These are phyloP conservation scores for Monosporascus sp. DNA, from an alignment of 2,329 filamentous ascomycete species.

Conservation along the genomic window DNA sequence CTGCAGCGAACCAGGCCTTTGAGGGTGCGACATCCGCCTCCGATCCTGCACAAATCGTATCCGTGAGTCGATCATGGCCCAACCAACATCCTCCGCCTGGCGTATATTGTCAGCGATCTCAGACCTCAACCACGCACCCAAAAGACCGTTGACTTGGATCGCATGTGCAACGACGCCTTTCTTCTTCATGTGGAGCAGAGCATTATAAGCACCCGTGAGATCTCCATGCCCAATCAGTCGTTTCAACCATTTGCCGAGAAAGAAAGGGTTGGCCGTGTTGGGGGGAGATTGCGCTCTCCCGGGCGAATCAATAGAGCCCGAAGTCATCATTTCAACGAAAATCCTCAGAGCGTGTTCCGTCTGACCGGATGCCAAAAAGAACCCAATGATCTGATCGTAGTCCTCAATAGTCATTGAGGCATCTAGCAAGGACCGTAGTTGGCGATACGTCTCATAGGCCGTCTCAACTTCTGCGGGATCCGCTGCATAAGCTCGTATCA, in stretches of 20 bases:
- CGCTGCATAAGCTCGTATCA: slow-evolving; percentile 64
- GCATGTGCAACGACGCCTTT: slow-evolving; percentile 63
- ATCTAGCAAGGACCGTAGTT: slow-evolving; percentile 56
- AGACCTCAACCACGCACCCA: slow-evolving; percentile 71
- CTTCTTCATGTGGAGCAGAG: slow-evolving; percentile 70
- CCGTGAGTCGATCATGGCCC: slow-evolving; percentile 70
- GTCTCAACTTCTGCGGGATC: slow-evolving; percentile 42
- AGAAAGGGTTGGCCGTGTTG: slow-evolving; percentile 64
- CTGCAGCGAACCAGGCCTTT: slow-evolving; percentile 23
- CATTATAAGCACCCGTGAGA: slow-evolving; percentile 63
- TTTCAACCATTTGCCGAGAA: slow-evolving; percentile 86
- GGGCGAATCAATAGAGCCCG: slow-evolving; percentile 45
- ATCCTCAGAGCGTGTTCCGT: slow-evolving; percentile 65
- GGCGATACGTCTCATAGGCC: slow-evolving; percentile 64
- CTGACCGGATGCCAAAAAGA: slow-evolving; percentile 62
- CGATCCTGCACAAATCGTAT: slow-evolving; percentile 56
- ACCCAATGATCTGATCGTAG: slow-evolving; percentile 69
- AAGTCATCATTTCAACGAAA: slow-evolving; percentile 86
- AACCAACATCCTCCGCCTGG: slow-evolving; percentile 64
- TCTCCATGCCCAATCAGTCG: slow-evolving; percentile 70
- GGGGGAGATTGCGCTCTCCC: slow-evolving; percentile 39
- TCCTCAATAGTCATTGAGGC: slow-evolving; percentile 62
- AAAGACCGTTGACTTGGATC: slow-evolving; percentile 75
- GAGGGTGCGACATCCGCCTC: slow-evolving; percentile 24
- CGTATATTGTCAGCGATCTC: slow-evolving; percentile 48